Evolutionary conservation across 768 basidiomycete genomes (phyloP), one percentile per base, ranked within the genome.

Genomic region (Boletus reticuloceps): DNA sequence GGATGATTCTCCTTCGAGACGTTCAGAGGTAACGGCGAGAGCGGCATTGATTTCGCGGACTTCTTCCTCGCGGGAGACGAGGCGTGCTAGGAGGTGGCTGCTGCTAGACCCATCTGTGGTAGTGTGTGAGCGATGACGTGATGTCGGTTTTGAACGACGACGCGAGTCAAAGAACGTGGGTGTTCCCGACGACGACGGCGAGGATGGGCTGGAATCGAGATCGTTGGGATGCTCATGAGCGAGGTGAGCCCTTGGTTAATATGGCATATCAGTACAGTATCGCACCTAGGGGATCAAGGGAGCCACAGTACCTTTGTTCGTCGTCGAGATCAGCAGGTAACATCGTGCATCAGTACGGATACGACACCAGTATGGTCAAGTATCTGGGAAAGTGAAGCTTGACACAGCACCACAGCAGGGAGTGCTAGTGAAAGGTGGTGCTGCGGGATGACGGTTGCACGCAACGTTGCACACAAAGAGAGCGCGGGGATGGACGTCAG

Each of bases 1-100:
- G 29, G 62, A 60, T 3, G 77, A 72, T 56, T 79, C 79, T 13
- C 61, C 55, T 50, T 79, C 75, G 41, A 79, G 67, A n/a, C 71
- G 69, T 40, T 71, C 69, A 7, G 61, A 51, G 40, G 63, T 58
- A 55, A 65, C 62, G 43, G 37, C 55, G 34, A 72, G 59, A 2
- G 53, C 54, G 16, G 69, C 60, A 36, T 72, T 69, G 29, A 72
- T 48, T 47, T 71, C 69, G 20, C 69, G 63, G 44, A 71, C 51
- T 49, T 71, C 71, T 46, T 71, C 71, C 44, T 71, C 71, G 3
- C 54, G 27, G 5, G 71, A 62, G 39, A 70, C 54, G 22, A 70
- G 63, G 20, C 60, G 67, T 31, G 67, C 69, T 29, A 72, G 63
- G 47, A 71, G 60, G 47, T 64, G 67, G 39, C 67, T 72, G 22